Evolutionary conservation across 2,329 filamentous ascomycete genomes (phyloP).

Genomic region (Venturia pyrina): DNA sequence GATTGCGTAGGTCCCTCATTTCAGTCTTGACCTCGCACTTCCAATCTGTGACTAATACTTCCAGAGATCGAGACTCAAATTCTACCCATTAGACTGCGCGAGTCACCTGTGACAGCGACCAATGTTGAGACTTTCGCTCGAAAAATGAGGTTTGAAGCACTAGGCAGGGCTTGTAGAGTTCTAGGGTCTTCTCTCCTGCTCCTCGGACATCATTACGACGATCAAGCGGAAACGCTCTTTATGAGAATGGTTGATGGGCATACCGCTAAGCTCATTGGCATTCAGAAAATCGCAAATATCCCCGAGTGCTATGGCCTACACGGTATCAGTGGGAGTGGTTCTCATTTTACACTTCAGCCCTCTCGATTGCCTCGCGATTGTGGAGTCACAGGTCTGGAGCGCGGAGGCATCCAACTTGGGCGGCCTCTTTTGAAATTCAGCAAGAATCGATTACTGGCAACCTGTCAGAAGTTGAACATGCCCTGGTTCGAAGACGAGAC

Average conservation of each 20-base stretch:
- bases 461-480: constrained; percentile 58
- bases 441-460: constrained; percentile 64
- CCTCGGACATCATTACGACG: constrained; percentile 79
- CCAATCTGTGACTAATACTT: neutral
- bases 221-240: constrained; percentile 66
- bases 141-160: constrained; percentile 57
- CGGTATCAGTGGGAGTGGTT: constrained; percentile 46
- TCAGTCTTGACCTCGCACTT: neutral
- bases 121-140: constrained; percentile 67
- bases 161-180: constrained; percentile 52
- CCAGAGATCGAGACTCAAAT: constrained; percentile 20
- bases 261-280: constrained; percentile 59
- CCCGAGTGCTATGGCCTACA: constrained; percentile 74
- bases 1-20: neutral
- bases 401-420: constrained; percentile 55
- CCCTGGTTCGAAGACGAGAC: constrained; percentile 79
- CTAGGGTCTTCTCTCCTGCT: constrained; percentile 51
- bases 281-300: constrained; percentile 55
- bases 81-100: constrained; percentile 24
- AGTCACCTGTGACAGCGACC: neutral
- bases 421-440: constrained; percentile 61
- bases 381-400: constrained; percentile 37
- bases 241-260: neutral
- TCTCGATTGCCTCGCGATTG: constrained; percentile 14
- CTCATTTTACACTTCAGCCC: constrained; percentile 26